Base-by-base conservation (phyloP, 768 basidiomycete genomes). In the Paxillus ammoniavirescens region DNA sequence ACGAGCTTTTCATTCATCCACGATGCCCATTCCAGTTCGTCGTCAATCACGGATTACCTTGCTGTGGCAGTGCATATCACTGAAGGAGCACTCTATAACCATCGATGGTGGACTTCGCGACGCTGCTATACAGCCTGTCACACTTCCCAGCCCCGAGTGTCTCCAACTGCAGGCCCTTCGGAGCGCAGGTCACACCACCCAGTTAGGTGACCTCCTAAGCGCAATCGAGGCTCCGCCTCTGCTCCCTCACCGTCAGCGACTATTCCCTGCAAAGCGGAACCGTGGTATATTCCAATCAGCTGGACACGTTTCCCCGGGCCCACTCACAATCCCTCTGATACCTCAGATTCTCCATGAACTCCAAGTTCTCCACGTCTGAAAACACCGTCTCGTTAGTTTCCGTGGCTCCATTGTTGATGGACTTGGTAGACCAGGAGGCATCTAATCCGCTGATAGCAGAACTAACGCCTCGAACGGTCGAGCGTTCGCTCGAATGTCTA, bases 1-100 rank as follows among this genome's bases (percentile, higher is more conserved):
- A 61, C 66, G 30, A 55, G 50, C 1, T 33, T 68, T 44, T 55
- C 47, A 2, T 65, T 66, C 41, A 68, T 68, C 63, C 58, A 58
- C n/a, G 55, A 65, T 28, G 55, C 56, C n/a, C 54, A 50, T 35
- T 48, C 61, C 15, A 65, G 61, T 38, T 44, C 53, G 33, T 49
- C 61, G 8, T 58, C 65, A 0, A 49, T 68, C 52, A 54, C 55
- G 2, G 61, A 61, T 30, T 66, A 68, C 14, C 50, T 53, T 13
- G 14, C 42, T 6, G 31, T 66, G 6, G 46, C 61, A 66, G 13
- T 66, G 65, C 36, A 53, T 41, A 17, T 56, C 54, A 15, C 65
- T 66, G 51, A 58, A 50, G 37, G 63, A 65, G 31, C 65, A 64
- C 23, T 23, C 42, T 7, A 47, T 66, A 18, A 17, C 56, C 8